Base-by-base conservation (phyloP, 805 yeast species). In the Cyberlindnera xishuangbannaensis region DNA sequence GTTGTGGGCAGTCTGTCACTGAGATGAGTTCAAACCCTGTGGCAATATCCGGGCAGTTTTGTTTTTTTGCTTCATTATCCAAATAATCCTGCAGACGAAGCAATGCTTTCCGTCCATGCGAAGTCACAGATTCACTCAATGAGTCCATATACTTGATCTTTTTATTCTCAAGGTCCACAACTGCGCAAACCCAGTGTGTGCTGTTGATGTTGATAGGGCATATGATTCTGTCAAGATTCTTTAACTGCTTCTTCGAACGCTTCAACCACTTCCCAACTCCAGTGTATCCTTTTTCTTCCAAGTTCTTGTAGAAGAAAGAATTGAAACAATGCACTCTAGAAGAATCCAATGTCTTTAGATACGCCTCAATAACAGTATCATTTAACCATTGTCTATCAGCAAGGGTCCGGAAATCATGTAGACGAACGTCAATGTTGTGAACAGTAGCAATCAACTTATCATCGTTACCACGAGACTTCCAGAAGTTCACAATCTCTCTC, bases 161-260 rank as follows among this genome's bases (percentile, higher is more conserved):
- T 44, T 69, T 67, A 5, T 65, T 59, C 27, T 58, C 59, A 39
- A 86, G 73, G 56, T 92, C 79, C 15, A 90, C 67, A 25, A 80
- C 81, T 0, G 90, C 87, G 18, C 87, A 60, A 2, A 95, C 92
- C 98, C 98, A 92, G 58, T 92, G 98, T 2, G 88, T 73, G 36
- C 78, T 76, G 59, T 73, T 70, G 16, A 83, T 64, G 49, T 92
- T 92, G n/a, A 92, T 78, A 0, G 98, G 98, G 8, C 83, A 78
- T 40, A 90, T 67, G 9, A 92, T 67, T 39, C 72, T 64, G 28
- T 80, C 81, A 44, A 83, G 62, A 27, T 71, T 67, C 4, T 75
- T 67, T 7, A 90, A 76, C 41, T 78, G 71, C 33, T 74, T 69
- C 45, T 81, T 79, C 36, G 82, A 77, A 31, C 90, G 69, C 47